Base-by-base conservation (phyloP, 2,329 filamentous ascomycete species). In the Leptographium wingfieldii region DNA sequence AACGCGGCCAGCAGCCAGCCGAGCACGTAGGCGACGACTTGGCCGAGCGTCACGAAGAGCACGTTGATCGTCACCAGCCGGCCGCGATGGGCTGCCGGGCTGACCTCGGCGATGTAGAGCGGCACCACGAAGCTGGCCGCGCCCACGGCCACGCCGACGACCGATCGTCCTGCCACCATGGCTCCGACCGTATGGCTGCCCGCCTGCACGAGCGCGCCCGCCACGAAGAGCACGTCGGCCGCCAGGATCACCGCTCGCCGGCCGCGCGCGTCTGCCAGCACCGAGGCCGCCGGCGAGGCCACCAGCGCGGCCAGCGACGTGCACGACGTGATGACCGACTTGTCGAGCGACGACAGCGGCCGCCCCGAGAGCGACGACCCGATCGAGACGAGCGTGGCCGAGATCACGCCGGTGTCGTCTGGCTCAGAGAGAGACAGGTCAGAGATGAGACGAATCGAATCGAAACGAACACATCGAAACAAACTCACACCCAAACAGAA, bases 101-200 rank as follows among this genome's bases (percentile, higher is more conserved):
- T 85, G 14, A 96, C 76, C 72, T 97, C 92, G 10, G 88, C 86
- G 62, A 96, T 92, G 73, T 95, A 95, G 66, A 96, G 72, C 54
- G 92, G 92, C 35, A 90, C 86, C 4, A 95, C 88, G 66, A 95
- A 88, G 68, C 86, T 90, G 10, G 87, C 88, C 2, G 84, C 84
- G 19, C 88, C 88, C 0, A 92, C 85, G 0, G 83, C 88, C 0
- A 84, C 76, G 33, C 88, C 88, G 2, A 92, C 85, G 1, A 91
- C 74, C 35, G 81, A 79, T 5, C 88, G 76, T 0, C 88, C 88
- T 0, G 76, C 65, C 0, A 90, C 81, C 86, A 92, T 90, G 12
- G 70, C 69, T 14, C 72, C 66, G 1, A 92, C 85, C 0, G 77
- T 80, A 2, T 67, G 70, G 61, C 82, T 80, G 54, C 73, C 66